Conservation (phyloP, 108 stramenopile species). For the Conticribra weissflogii region DNA sequence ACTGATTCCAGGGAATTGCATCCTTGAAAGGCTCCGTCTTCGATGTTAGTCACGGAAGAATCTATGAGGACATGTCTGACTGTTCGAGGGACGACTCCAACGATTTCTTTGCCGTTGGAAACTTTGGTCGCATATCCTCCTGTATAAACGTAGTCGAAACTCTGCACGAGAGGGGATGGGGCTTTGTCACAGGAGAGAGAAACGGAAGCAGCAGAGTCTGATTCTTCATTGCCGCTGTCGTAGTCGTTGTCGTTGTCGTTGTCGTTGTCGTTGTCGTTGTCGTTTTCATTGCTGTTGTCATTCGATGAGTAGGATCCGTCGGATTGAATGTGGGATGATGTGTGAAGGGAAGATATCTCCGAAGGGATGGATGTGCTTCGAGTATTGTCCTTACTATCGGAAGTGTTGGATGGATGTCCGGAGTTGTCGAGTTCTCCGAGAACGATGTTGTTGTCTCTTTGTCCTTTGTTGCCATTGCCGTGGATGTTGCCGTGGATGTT, state of each 20-base stretch:
- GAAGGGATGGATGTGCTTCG: conserved; percentile 33
- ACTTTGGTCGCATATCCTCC: conserved; percentile 38
- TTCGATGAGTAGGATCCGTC: conserved; percentile 12
- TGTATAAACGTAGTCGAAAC: conserved; percentile 38
- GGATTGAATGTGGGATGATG: conserved; percentile 13
- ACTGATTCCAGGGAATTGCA: conserved; percentile 45
- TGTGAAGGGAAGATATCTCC: conserved; percentile 36
- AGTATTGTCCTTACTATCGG: conserved; percentile 11
- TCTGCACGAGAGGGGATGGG: conserved; percentile 5
- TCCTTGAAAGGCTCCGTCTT: conserved; percentile 49
- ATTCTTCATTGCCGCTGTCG: too few species aligned
- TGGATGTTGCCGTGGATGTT: neutral
- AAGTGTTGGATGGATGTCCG: neutral
- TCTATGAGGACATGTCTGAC: conserved; percentile 32
- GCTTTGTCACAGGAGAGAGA: neutral
- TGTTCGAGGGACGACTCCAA: conserved; percentile 33
- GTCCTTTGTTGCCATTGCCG: neutral
- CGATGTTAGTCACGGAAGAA: conserved; percentile 31
- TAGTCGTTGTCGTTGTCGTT: too few species aligned
- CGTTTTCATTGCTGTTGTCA: too few species aligned
- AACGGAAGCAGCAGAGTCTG: conserved; percentile 12
- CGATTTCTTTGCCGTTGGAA: conserved; percentile 26
- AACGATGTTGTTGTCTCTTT: neutral
- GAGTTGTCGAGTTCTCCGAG: too few species aligned
- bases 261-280: too few species aligned